Conservation (phyloP, 805 yeast genomes). For the Pichia thaimueangensis region DNA sequence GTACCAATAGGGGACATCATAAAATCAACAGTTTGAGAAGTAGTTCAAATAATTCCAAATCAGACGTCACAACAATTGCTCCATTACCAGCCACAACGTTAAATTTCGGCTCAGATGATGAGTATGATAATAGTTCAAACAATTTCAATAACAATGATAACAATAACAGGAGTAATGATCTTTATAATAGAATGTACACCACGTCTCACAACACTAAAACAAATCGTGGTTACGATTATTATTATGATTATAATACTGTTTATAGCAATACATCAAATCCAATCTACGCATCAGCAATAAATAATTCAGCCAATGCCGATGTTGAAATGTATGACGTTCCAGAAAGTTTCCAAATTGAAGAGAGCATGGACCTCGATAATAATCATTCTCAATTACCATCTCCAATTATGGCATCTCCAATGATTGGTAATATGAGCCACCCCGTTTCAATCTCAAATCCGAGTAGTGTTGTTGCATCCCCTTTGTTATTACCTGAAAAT, state of each 20-base stretch:
- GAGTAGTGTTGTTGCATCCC: slow-evolving; percentile 1
- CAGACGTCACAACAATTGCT: slow-evolving; percentile 52
- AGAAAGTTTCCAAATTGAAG: slow-evolving; percentile 33
- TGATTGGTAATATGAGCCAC: background rate
- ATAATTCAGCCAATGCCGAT: slow-evolving; percentile 15
- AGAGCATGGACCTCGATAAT: slow-evolving; percentile 3
- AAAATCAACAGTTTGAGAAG: background rate
- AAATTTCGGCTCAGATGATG: slow-evolving; percentile 62
- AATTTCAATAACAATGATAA: slow-evolving; percentile 32
- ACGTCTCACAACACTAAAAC: slow-evolving; percentile 69
- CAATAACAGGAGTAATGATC: background rate
- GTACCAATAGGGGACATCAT: too few relatives aligned
- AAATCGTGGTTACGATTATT: slow-evolving; percentile 68
- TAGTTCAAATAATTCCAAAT: background rate
- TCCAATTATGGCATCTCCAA: background rate
- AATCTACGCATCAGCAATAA: slow-evolving; percentile 23
- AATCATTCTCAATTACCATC: background rate
- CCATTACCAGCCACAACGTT: slow-evolving; percentile 81
- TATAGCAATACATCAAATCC: slow-evolving; percentile 50
- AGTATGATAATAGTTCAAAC: slow-evolving; percentile 33
- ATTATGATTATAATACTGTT: slow-evolving; percentile 75
- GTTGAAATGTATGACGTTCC: slow-evolving; percentile 34
- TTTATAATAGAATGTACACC: slow-evolving; percentile 32
- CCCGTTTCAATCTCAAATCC: background rate
- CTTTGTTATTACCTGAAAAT: background rate